phyloP scores from a whole-genome alignment of 331 rosid species.

The Quercus tomentella region DNA sequence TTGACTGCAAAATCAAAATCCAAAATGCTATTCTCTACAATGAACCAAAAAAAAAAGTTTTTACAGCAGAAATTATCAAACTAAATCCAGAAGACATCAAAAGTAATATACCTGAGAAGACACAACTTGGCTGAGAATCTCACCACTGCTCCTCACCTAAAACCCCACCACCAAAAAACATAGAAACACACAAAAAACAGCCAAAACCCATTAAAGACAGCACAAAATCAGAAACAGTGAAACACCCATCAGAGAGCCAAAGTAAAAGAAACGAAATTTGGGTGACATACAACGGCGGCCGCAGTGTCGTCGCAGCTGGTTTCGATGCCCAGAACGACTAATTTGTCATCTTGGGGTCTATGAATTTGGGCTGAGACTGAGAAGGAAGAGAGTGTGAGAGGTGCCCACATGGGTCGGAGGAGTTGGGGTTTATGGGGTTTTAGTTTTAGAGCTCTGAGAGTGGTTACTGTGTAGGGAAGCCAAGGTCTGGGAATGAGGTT shows the following conservation, averaged over 20 bases:
- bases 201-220: not conserved
- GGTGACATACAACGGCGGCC: conserved; percentile 67
- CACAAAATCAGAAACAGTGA: not conserved
- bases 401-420: conserved; percentile 7
- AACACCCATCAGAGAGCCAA: not conserved
- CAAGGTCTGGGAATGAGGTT: conserved; percentile 58
- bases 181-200: not conserved
- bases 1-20: not conserved
- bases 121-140: conserved; percentile 85
- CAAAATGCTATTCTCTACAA: not conserved
- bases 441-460: conserved; percentile 22
- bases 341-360: conserved; percentile 25
- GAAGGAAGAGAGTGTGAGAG: conserved; percentile 2
- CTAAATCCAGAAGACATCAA: not conserved
- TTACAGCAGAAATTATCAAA: not conserved
- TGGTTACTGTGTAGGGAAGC: conserved; percentile 3
- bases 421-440: conserved; percentile 25
- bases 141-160: conserved; percentile 80
- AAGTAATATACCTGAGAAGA: conserved; percentile 79
- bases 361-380: conserved; percentile 13
- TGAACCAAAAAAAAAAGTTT: not conserved
- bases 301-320: conserved; percentile 99
- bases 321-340: conserved; percentile 83
- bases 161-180: not conserved
- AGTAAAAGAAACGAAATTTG: not conserved